Evolutionary conservation across 495 filamentous ascomycete genomes (phyloP).

Genomic region (Daldinia concentrica): DNA sequence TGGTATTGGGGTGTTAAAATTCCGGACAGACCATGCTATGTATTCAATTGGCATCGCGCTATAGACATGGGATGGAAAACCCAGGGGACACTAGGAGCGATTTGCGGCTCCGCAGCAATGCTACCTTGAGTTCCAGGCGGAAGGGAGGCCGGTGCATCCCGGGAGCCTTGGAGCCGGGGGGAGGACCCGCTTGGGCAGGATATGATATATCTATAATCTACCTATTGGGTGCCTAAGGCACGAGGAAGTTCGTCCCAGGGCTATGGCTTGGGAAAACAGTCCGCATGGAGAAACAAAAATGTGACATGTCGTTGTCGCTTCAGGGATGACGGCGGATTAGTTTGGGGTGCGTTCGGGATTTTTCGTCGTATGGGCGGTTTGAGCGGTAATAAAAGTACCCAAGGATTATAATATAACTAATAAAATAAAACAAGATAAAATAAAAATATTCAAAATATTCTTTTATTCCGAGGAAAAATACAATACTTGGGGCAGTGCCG

Average conservation of each 20-base stretch:
- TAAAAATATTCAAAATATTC: not conserved
- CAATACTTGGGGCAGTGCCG: not conserved
- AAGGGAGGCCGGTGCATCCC: conserved; percentile 27
- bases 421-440: not conserved
- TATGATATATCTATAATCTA: not conserved
- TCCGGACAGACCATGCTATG: conserved; percentile 2
- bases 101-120: conserved; percentile 29
- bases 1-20: not conserved
- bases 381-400: not conserved
- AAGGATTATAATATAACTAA: not conserved
- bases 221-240: not conserved
- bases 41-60: conserved; percentile 11
- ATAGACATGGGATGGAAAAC: conserved; percentile 4
- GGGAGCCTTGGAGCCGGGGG: not conserved
- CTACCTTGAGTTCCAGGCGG: conserved; percentile 25
- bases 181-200: conserved; percentile 1
- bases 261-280: conserved; percentile 25
- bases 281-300: conserved; percentile 17
- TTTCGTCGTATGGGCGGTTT: not conserved
- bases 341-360: conserved; percentile 1
- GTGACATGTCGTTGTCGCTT: conserved; percentile 31
- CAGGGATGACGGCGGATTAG: conserved; percentile 9
- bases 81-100: not conserved
- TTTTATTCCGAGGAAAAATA: not conserved
- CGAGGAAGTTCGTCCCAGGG: conserved; percentile 21